Evolutionary conservation across 2,329 filamentous ascomycete genomes (phyloP), one percentile per base, ranked within the genome.

Genomic region (Colletotrichum abscissum): DNA sequence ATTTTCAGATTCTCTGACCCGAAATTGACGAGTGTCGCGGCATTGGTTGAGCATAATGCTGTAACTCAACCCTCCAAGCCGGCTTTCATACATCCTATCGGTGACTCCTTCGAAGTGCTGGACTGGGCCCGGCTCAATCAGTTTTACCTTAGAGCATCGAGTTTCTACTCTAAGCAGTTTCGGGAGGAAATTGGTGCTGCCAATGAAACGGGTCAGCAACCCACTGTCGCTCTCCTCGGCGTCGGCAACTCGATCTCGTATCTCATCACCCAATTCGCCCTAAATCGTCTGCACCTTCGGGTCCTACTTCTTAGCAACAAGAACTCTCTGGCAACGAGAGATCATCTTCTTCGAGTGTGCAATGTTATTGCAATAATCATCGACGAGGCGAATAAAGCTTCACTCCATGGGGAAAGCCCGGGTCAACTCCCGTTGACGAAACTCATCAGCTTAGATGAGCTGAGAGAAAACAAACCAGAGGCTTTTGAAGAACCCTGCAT

Each of bases 261-360:
- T 33, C 19, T 72, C 6, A 63, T 72, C 3, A 46, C 69, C 2
- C 69, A 72, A n/a, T 54, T 72, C 3, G 65, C 69, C 2, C 1
- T 72, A 14, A 72, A 72, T 22, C 22, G 52, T 8, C 52, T 72
- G 5, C 69, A 19, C n/a, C 1, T 69, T 2, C 57, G 65, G 6
- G 16, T 42, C 4, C 66, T 72, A 8, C 28, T 72, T 1, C 65
- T 72, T 22, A 72, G 69, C 22, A 69, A 72, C 58, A 72, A 69
- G 58, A 72, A 72, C n/a, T 59, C 69, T 1, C 9, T 58, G 3
- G 58, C 28, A 9, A 72, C 65, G 4, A 63, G 64, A 12, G 9
- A 63, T 2, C 66, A 69, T n/a, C 38, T 72, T 2, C 69, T 72
- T 4, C 28, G n/a, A 5, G 65, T 54, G 0, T 72, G 69, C 58